These are phyloP conservation scores for Leishmania braziliensis DNA, from an alignment of 208 protist species.

Conservation along the genomic window DNA sequence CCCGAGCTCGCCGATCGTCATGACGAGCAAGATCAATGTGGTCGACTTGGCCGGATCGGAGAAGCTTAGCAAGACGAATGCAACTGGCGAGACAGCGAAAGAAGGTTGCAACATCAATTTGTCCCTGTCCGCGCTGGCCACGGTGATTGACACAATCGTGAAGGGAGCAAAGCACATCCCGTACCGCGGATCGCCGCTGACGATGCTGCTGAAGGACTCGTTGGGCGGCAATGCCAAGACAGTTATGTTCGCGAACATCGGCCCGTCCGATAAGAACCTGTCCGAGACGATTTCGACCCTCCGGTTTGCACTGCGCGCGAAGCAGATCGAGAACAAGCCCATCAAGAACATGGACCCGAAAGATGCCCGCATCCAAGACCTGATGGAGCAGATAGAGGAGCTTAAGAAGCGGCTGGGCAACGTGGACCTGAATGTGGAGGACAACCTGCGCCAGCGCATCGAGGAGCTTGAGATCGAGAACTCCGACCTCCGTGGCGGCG, in stretches of 20 bases:
- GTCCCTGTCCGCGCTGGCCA: slow-evolving; percentile 91
- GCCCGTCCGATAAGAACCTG: slow-evolving; percentile 84
- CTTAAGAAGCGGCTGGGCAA: slow-evolving; percentile 85
- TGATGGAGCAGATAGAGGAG: slow-evolving; percentile 90
- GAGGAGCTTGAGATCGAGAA: slow-evolving; percentile 93
- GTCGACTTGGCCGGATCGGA: slow-evolving; percentile 96
- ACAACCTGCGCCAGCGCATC: slow-evolving; percentile 86
- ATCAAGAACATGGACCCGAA: slow-evolving; percentile 94
- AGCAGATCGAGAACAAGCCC: slow-evolving; percentile 97
- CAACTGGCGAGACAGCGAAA: slow-evolving; percentile 92
- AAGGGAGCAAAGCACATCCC: slow-evolving; percentile 91
- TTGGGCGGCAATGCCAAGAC: slow-evolving; percentile 92
- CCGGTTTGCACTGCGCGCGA: slow-evolving; percentile 86
- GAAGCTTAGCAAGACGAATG: slow-evolving; percentile 92
- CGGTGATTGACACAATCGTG: slow-evolving; percentile 92
- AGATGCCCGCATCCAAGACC: slow-evolving; percentile 86
- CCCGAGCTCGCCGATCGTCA: slow-evolving; percentile 76
- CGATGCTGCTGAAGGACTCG: slow-evolving; percentile 94
- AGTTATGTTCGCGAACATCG: slow-evolving; percentile 93
- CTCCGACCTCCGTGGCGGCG: slow-evolving; percentile 70
- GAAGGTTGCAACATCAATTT: slow-evolving; percentile 96
- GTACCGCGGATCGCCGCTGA: slow-evolving; percentile 89
- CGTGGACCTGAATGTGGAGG: slow-evolving; percentile 91
- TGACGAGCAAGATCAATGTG: slow-evolving; percentile 93
- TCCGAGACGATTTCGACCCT: slow-evolving; percentile 91